Evolutionary conservation across 2,329 filamentous ascomycete genomes (phyloP), one percentile per base, ranked within the genome.

Genomic region (Rhynchosporium agropyri): DNA sequence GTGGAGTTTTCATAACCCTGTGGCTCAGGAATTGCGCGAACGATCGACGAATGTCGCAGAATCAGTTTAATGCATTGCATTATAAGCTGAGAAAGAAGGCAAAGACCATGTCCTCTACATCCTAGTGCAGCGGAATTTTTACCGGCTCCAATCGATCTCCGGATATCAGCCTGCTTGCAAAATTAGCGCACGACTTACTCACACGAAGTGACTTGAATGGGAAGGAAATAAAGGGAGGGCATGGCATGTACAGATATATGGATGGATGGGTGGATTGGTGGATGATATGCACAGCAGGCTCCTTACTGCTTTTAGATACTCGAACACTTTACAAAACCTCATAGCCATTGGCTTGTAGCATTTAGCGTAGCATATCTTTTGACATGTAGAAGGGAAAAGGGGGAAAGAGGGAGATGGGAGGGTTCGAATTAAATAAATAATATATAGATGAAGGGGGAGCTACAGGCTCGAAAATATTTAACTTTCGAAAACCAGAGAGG

Each of bases 161-260:
- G 15, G 50, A 31, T 53, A 9, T 26, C 9, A 36, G 33, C 15
- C 20, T 33, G 10, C n/a, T 10, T 8, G 29, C n/a, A 20, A 3
- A 54, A 28, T 20, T 29, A 3, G 20, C 15, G 33, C 51, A 40
- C 13, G 3, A 5, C 9, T 36, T 10, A 36, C 9, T 36, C 1
- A 20, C 20, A 20, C 9, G 33, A 36, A 36, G 33, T 10, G 2
- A 36, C 33, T 36, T 36, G 33, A 36, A 36, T 10, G 7, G 8
- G 31, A 20, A 31, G 3, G 51, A 4, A 15, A 20, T 42, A 20
- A 20, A n/a, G 15, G 7, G 9, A 29, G 9, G 28, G 13, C 3
- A 54, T 12, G 51, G 10, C 51, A 40, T 54, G 51, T 54, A 54
- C 36, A 42, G 36, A 42, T 42, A 54, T 54, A 40, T 40, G n/a